These are phyloP conservation scores for Cnidoscolus chayamansa DNA, from an alignment of 441 rosid genomes.

Conservation along the genomic window DNA sequence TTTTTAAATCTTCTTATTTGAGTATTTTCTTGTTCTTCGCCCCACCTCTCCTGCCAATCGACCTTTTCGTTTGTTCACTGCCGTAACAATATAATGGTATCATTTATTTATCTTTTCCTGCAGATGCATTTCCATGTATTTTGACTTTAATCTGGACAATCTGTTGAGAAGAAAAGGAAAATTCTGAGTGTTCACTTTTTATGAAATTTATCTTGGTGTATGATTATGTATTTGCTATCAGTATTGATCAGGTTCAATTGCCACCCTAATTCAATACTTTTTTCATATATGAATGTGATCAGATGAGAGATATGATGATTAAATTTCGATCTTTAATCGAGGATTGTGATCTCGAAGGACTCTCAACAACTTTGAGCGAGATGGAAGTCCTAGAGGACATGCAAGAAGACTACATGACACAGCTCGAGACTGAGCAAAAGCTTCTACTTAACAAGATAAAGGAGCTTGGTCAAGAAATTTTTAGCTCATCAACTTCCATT, in stretches of 20 bases:
- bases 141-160: neutral
- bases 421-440: constrained; percentile 80
- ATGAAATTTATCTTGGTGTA: neutral
- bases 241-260: neutral
- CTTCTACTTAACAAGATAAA: constrained; percentile 74
- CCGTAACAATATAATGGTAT: neutral
- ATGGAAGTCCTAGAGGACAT: constrained; percentile 67
- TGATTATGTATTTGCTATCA: neutral
- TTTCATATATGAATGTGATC: neutral
- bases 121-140: neutral
- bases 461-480: constrained; percentile 85
- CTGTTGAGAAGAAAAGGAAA: neutral
- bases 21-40: neutral
- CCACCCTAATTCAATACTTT: neutral
- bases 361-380: constrained; percentile 54
- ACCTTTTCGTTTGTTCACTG: neutral
- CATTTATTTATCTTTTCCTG: neutral
- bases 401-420: constrained; percentile 76
- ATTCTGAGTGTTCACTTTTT: neutral
- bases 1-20: neutral
- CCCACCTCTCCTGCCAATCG: neutral
- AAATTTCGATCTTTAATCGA: constrained; percentile 58
- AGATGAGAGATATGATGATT: constrained; percentile 63
- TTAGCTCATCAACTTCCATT: constrained; percentile 49
- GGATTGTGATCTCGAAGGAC: constrained; percentile 58